These are phyloP conservation scores for Pseudocercospora macadamiae DNA, from an alignment of 2,329 filamentous ascomycete species.

Conservation along the genomic window DNA sequence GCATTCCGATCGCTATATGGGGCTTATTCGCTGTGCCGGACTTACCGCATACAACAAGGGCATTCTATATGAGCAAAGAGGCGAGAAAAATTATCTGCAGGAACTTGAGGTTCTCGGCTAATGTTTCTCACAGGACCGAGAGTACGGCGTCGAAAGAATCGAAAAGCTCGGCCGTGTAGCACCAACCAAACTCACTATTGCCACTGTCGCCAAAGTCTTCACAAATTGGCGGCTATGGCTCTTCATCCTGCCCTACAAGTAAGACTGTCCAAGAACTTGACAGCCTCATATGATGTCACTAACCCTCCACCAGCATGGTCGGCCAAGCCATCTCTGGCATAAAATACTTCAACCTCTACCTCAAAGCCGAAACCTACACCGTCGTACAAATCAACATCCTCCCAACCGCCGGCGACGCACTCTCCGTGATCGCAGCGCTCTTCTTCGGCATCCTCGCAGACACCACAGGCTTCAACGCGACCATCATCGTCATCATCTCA, in stretches of 20 bases:
- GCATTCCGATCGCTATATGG: slow-evolving; percentile 54
- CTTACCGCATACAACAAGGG: slow-evolving; percentile 53
- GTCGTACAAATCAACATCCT: slow-evolving; percentile 21
- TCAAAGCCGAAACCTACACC: slow-evolving; percentile 20
- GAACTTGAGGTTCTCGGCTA: too few species aligned
- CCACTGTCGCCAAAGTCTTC: slow-evolving; percentile 9
- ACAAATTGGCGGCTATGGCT: slow-evolving; percentile 21
- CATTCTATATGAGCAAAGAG: slow-evolving; percentile 49
- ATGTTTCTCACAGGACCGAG: too few species aligned
- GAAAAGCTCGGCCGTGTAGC: slow-evolving; percentile 11
- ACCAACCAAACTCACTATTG: slow-evolving; percentile 14
- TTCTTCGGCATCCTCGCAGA: slow-evolving; percentile 19
- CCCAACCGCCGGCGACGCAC: slow-evolving; percentile 16
- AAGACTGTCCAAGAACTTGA: too few species aligned
- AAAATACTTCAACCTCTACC: slow-evolving; percentile 24
- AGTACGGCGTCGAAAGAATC: slow-evolving; percentile 17
- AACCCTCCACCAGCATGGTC: background rate
- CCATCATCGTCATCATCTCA: slow-evolving; percentile 1
- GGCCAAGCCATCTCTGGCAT: slow-evolving; percentile 4
- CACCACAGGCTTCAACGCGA: slow-evolving; percentile 13
- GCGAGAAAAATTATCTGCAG: background rate
- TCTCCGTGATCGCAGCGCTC: slow-evolving; percentile 18
- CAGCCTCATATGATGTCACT: too few species aligned
- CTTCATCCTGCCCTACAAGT: slow-evolving; percentile 14
- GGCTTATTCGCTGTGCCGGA: slow-evolving; percentile 56